Base-by-base conservation (phyloP, 306 rosid genomes). In the Malus sylvestris region DNA sequence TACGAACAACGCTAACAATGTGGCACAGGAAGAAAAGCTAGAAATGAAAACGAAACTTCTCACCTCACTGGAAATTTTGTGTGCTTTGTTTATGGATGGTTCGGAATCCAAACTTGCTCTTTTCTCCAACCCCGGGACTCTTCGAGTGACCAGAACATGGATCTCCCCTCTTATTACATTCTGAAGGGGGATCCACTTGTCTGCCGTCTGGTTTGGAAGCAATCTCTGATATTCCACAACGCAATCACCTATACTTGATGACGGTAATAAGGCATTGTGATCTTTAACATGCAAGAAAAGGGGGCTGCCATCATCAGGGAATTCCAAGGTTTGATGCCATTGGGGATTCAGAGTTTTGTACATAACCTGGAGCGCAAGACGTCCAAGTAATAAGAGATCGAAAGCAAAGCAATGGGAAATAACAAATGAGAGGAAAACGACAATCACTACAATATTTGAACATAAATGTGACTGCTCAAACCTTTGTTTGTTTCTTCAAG, bases 141-240 rank as follows among this genome's bases (percentile, higher is more conserved):
- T 96, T 85, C 93, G 86, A 27, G 97, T 92, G 51, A 96, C 84
- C 80, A 88, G 96, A 80, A 96, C 70, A 75, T 92, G 99, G 79
- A 96, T 83, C 84, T 96, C 98, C 25, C 99, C 99, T 59, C 89
- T 84, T 82, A 73, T 92, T 65, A 96, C 99, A 67, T 93, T 93
- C 81, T 88, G 98, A 59, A 96, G 98, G 61, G 99, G 99, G 81
- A 96, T 96, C 99, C 99, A 96, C 86, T 92, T 91, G 82, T 91
- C 96, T 10, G 96, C 87, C 80, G 53, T 89, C 65, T 89, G 89
- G 72, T 96, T 92, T 12, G 89, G 96, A 38, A 97, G 93, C 81
- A 96, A 84, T 77, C 91, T 76, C 78, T 88, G 97, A 79, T 96
- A 96, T 71, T 96, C 99, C 2, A 96, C 98, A 5, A 83, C 90